A percentile compares a stretch with the other conserved stretches of the same genome.
Evolutionary conservation across 306 rosid species (phyloP).

Genomic region (Mucuna pruriens): DNA sequence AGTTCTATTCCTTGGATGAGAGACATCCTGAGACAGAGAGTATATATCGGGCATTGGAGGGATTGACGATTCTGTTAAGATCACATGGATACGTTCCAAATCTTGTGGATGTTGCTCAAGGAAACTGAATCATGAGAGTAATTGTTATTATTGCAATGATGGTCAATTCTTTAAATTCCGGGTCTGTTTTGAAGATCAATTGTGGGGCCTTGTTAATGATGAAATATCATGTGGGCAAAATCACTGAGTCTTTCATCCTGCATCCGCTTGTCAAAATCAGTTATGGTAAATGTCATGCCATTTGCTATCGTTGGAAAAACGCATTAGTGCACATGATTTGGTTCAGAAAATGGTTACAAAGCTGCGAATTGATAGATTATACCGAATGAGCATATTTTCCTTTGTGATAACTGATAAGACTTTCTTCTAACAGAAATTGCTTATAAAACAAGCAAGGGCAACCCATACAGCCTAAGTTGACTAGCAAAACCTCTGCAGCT

Average conservation of each 20-base stretch:
- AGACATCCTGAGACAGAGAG: conserved; percentile 53
- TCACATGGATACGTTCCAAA: conserved; percentile 51
- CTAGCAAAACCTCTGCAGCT: too few species aligned
- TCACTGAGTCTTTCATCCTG: neutral
- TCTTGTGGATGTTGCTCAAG: conserved; percentile 38
- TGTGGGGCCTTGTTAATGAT: neutral
- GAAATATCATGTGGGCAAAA: neutral
- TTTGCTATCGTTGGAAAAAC: neutral
- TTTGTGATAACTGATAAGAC: too few species aligned
- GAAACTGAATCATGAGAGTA: conserved; percentile 36
- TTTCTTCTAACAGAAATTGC: too few species aligned
- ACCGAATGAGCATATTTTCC: too few species aligned
- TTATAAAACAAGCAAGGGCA: too few species aligned
- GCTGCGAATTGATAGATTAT: neutral
- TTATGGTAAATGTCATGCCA: neutral
- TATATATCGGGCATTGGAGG: conserved; percentile 45
- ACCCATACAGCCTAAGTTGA: too few species aligned
- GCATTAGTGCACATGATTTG: neutral
- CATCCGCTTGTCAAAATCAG: neutral
- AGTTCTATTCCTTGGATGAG: conserved; percentile 58
- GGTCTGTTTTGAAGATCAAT: neutral
- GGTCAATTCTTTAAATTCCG: neutral
- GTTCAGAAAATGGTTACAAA: neutral
- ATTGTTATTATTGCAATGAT: conserved; percentile 23
- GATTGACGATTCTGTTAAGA: conserved; percentile 47